phyloP scores from a whole-genome alignment of 805 yeast species.

The Pichia manshurica region DNA sequence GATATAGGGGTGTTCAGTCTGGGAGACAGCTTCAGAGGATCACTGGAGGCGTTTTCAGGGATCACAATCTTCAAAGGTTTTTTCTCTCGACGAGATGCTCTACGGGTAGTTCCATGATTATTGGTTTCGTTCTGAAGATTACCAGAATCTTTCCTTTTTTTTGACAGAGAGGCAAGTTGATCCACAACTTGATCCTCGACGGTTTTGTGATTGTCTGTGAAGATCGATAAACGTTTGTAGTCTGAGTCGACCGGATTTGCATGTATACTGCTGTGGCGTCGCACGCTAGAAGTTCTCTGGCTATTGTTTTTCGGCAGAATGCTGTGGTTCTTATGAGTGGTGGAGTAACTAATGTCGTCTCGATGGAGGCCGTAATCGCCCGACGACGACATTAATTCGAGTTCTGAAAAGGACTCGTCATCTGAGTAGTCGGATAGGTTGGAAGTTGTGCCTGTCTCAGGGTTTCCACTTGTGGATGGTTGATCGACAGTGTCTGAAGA shows the following conservation, averaged over 20 bases:
- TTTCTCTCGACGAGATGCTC: background rate
- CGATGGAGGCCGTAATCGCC: too few relatives aligned
- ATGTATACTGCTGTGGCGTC: background rate
- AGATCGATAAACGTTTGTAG: slow-evolving; percentile 3
- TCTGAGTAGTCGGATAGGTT: background rate
- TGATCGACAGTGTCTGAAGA: background rate
- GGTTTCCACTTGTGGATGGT: too few relatives aligned
- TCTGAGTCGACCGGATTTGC: background rate
- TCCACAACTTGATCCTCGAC: background rate
- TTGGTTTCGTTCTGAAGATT: background rate
- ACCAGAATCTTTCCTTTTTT: background rate
- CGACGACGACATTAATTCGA: background rate
- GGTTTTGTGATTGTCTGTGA: background rate
- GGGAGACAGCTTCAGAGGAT: background rate
- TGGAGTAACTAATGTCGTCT: too few relatives aligned
- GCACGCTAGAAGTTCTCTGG: background rate
- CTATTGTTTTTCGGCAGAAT: background rate
- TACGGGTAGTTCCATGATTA: too few relatives aligned
- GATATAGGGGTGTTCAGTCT: background rate
- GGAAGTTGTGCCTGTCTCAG: too few relatives aligned
- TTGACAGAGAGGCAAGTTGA: background rate
- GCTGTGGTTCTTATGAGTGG: too few relatives aligned
- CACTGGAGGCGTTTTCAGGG: background rate
- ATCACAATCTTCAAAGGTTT: background rate
- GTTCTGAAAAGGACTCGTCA: background rate